Conservation (phyloP, 371 early-diverging fungal genomes). For the Apophysomyces trapeziformis region DNA sequence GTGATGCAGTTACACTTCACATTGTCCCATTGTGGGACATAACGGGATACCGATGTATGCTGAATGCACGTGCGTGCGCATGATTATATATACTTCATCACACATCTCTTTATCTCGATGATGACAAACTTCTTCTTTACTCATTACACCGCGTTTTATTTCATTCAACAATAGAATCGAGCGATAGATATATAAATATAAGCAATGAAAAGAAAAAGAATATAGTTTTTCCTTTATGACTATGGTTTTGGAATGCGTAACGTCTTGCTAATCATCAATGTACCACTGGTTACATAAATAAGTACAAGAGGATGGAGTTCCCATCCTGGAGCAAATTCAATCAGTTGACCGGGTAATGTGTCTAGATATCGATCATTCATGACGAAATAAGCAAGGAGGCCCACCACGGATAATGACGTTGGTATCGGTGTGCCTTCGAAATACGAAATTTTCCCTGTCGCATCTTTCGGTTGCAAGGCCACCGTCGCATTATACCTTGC, state of each 20-base stretch:
- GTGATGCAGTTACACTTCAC: background rate
- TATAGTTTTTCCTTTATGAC: background rate
- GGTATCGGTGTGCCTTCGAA: constrained; percentile 96
- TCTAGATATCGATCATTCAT: constrained; percentile 56
- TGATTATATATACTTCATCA: background rate
- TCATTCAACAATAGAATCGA: constrained; percentile 2
- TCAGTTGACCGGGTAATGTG: constrained; percentile 47
- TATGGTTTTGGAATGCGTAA: constrained; percentile 71
- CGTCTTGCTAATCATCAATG: constrained; percentile 80
- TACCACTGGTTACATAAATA: constrained; percentile 79
- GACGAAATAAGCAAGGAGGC: constrained; percentile 71
- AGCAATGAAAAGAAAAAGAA: constrained; percentile 5
- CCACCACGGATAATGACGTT: constrained; percentile 72
- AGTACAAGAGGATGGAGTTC: constrained; percentile 78
- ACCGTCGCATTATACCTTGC: constrained; percentile 92
- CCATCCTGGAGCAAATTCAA: constrained; percentile 48
- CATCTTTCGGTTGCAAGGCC: constrained; percentile 77
- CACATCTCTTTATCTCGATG: too few relatives aligned
- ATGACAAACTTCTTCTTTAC: too few relatives aligned
- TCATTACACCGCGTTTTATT: background rate
- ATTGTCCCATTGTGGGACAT: background rate
- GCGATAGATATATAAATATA: constrained; percentile 5
- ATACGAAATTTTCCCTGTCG: constrained; percentile 75
- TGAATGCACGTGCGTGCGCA: background rate
- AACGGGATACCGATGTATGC: too few relatives aligned